Conservation (phyloP, 2,329 filamentous ascomycete species). For the Alternaria triticina region DNA sequence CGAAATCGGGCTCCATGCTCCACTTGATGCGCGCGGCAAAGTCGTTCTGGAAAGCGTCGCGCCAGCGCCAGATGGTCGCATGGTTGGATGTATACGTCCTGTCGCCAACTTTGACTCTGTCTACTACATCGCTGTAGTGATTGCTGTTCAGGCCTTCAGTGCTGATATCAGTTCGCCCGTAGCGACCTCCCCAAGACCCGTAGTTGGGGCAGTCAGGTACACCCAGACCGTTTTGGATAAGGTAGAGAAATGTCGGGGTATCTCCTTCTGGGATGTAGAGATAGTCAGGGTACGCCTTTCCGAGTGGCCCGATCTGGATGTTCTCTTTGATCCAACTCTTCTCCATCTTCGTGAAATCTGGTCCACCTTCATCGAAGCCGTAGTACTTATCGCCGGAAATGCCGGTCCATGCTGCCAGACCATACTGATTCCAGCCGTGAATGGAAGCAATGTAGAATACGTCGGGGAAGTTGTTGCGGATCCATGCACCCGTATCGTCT, state of each 20-base stretch:
- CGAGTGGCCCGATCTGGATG: slow-evolving; percentile 60
- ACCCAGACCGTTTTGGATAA: slow-evolving; percentile 57
- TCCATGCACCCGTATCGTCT: slow-evolving; percentile 64
- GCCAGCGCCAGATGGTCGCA: slow-evolving; percentile 62
- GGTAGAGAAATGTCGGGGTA: slow-evolving; percentile 59
- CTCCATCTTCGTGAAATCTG: slow-evolving; percentile 57
- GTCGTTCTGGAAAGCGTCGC: slow-evolving; percentile 59
- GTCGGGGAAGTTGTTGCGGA: slow-evolving; percentile 60
- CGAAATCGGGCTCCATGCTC: slow-evolving; percentile 49
- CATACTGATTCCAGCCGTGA: slow-evolving; percentile 64
- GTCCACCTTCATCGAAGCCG: slow-evolving; percentile 56
- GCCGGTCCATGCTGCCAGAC: slow-evolving; percentile 61
- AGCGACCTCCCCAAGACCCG: slow-evolving; percentile 60
- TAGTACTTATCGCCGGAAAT: slow-evolving; percentile 60
- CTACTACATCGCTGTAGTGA: slow-evolving; percentile 49
- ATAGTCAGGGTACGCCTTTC: slow-evolving; percentile 52
- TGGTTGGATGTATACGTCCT: slow-evolving; percentile 51
- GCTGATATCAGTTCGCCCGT: slow-evolving; percentile 45
- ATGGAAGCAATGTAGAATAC: slow-evolving; percentile 63
- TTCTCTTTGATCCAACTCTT: slow-evolving; percentile 61
- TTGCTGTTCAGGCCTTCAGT: slow-evolving; percentile 42
- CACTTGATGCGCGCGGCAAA: slow-evolving; percentile 58
- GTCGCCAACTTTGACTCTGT: slow-evolving; percentile 45
- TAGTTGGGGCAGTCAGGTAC: slow-evolving; percentile 55
- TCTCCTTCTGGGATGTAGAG: slow-evolving; percentile 63